Base-by-base conservation (phyloP, 1,139 yeast genomes). In the Pichia sp. region DNA sequence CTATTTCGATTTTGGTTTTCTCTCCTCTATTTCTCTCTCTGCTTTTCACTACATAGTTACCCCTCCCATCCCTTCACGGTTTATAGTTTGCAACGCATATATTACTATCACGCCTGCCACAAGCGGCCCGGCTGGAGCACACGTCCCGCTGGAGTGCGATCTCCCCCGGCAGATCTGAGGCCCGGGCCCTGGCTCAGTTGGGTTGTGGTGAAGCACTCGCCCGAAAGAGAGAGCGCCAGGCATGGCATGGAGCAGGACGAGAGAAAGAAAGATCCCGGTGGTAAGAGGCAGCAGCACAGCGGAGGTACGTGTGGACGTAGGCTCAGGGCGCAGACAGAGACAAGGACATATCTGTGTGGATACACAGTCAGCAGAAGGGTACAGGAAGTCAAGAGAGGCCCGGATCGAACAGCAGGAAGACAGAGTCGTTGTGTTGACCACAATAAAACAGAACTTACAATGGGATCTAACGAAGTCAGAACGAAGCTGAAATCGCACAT, bases 401-500 rank as follows among this genome's bases (percentile, higher is more conserved):
- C 41, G n/a, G 16, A 6, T 15, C n/a, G 16, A 36, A 15, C 41
- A 36, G 41, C 16, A 36, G 41, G n/a, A 36, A 15, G 41, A 15
- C n/a, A 36, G 41, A 36, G 41, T 36, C 41, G 41, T 36, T 15
- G 16, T 36, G 41, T 36, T 36, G 41, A 36, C 16, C 41, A 36
- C 16, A 42, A 15, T 42, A 42, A 42, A 15, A 26, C 31, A 19
- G 31, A 19, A 42, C 16, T 31, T 16, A 47, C 11, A 34, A 88
- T 88, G 96, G 90, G 85, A 48, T 79, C 85, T 38, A 74, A 84
- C 19, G 95, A 88, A 57, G 87, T 92, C 29, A 85, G 78, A 62
- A 72, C 80, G 40, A 73, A 76, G 55, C 80, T 81, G 67, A 84
- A 81, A 67, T 78, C 78, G 62, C 89, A 84, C 61, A 78, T 90